phyloP scores from a whole-genome alignment of 768 basidiomycete genomes.

The Suillus cothurnatus region DNA sequence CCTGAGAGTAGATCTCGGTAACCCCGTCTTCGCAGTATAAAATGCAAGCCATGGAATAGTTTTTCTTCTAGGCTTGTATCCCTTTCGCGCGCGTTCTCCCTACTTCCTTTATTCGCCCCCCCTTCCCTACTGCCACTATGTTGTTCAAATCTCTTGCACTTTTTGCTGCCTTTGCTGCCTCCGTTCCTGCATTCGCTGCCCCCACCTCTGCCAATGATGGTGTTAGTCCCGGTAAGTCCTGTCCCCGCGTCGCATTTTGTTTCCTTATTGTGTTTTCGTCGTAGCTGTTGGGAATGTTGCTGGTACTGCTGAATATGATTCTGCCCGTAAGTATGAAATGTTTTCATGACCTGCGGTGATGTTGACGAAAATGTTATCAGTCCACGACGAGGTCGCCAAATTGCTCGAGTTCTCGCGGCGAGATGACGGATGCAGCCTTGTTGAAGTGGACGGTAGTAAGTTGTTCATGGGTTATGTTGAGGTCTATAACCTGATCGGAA shows the following conservation, averaged over 20 bases:
- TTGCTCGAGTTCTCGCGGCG: not conserved
- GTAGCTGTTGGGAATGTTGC: not conserved
- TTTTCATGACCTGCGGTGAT: not conserved
- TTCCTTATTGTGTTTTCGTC: not conserved
- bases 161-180: not conserved
- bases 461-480: accelerated
- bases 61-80: not conserved
- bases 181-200: not conserved
- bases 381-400: not conserved
- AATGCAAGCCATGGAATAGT: not conserved
- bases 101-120: not conserved
- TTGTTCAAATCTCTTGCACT: not conserved
- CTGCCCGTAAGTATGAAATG: not conserved
- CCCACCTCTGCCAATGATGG: not conserved
- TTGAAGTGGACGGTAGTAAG: not conserved
- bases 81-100: not conserved
- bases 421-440: not conserved
- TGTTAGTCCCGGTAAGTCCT: not conserved
- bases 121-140: not conserved
- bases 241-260: accelerated
- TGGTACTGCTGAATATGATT: too few species aligned
- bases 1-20: not conserved
- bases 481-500: not conserved
- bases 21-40: not conserved
- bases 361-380: not conserved